phyloP scores from a whole-genome alignment of 495 filamentous ascomycete genomes.

The Staphylotrichum tortipilum region DNA sequence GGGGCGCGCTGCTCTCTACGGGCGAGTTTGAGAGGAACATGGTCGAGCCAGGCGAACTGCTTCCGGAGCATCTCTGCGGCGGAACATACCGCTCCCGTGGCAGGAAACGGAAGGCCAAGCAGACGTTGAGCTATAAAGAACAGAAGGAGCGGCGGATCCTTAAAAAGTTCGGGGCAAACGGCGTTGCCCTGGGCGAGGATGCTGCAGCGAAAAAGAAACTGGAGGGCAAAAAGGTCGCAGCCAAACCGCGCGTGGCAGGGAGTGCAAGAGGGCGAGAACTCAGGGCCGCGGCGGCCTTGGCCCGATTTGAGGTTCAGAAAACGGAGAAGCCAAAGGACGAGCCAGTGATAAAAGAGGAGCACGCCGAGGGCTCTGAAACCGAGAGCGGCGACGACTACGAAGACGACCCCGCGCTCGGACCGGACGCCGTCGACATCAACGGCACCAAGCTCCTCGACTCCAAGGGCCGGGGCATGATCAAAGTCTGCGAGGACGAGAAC shows the following conservation, averaged over 20 bases:
- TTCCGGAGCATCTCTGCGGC: slow-evolving; percentile 61
- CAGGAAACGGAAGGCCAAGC: slow-evolving; percentile 44
- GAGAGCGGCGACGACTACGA: slow-evolving; percentile 38
- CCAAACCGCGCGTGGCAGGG: slow-evolving; percentile 61
- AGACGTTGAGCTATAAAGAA: slow-evolving; percentile 53
- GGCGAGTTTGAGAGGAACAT: slow-evolving; percentile 48
- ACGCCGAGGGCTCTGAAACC: slow-evolving; percentile 23
- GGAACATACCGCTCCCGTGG: slow-evolving; percentile 53
- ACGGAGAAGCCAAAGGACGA: slow-evolving; percentile 30
- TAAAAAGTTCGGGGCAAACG: slow-evolving; percentile 67
- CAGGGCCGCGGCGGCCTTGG: slow-evolving; percentile 65
- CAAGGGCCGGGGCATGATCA: slow-evolving; percentile 54
- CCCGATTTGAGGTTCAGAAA: slow-evolving; percentile 55
- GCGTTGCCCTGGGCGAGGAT: slow-evolving; percentile 58
- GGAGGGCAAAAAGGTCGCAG: slow-evolving; percentile 49
- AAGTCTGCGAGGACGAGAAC: slow-evolving; percentile 65
- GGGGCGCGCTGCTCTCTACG: slow-evolving; percentile 50
- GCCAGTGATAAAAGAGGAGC: slow-evolving; percentile 20
- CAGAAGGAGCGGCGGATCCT: slow-evolving; percentile 53
- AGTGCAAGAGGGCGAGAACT: slow-evolving; percentile 65
- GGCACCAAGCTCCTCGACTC: slow-evolving; percentile 51
- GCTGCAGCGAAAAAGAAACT: slow-evolving; percentile 51
- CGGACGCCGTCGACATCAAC: slow-evolving; percentile 46
- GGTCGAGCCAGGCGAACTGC: slow-evolving; percentile 39
- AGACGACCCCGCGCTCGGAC: slow-evolving; percentile 20